phyloP scores from a whole-genome alignment of 2,329 filamentous ascomycete species.

The Rugonectria rugulosa region DNA sequence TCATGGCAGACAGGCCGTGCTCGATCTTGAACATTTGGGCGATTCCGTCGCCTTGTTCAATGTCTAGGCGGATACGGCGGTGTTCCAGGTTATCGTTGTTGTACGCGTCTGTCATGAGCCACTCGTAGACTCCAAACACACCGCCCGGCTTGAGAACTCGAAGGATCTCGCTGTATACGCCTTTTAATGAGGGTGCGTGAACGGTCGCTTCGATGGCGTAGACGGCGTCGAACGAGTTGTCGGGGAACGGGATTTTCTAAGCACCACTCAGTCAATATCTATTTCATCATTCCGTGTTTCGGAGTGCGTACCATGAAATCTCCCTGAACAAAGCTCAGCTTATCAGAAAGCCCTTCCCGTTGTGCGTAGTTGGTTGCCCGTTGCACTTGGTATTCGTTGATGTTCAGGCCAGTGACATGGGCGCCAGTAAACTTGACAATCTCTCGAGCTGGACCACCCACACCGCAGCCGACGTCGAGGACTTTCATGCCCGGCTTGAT shows the following conservation, averaged over 20 bases:
- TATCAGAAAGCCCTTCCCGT: conserved; percentile 78
- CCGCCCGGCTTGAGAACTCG: conserved; percentile 94
- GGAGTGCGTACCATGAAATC: conserved; percentile 79
- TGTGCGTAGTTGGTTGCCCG: conserved; percentile 82
- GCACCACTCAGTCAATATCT: background rate
- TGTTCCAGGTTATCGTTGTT: conserved; percentile 85
- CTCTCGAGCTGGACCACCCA: conserved; percentile 91
- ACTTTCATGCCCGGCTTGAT: conserved; percentile 84
- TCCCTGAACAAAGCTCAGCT: conserved; percentile 85
- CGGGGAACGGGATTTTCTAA: conserved; percentile 88
- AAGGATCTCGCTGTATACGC: conserved; percentile 90
- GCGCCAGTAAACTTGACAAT: conserved; percentile 91
- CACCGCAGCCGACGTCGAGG: conserved; percentile 93
- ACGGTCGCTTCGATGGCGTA: conserved; percentile 96
- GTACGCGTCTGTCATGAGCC: conserved; percentile 96
- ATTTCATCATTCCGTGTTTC: background rate
- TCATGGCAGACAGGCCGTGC: conserved; percentile 80
- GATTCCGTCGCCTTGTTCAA: conserved; percentile 92
- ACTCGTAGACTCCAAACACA: conserved; percentile 93
- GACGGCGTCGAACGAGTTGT: conserved; percentile 88
- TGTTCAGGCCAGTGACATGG: conserved; percentile 89
- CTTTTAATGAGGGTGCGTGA: conserved; percentile 85
- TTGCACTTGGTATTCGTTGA: conserved; percentile 97
- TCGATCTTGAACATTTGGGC: conserved; percentile 90
- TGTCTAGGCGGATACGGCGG: conserved; percentile 85